These are phyloP conservation scores for Jackrogersella minutella DNA, from an alignment of 495 filamentous ascomycete genomes.

Conservation along the genomic window DNA sequence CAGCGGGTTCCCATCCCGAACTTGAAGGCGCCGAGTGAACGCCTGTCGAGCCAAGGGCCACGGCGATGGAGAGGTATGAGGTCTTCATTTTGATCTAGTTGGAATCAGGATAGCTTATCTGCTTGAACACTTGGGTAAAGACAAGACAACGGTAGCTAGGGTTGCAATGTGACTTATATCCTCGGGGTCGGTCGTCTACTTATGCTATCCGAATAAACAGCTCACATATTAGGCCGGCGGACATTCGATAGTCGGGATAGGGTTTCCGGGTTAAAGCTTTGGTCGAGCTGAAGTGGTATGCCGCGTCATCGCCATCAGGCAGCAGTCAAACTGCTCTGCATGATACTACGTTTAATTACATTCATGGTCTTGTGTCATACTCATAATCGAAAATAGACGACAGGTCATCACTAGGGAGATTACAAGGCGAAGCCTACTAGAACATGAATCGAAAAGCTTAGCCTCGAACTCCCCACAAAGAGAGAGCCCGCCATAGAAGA, in stretches of 20 bases:
- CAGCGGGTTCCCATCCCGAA: constrained; percentile 18
- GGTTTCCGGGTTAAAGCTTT: neutral
- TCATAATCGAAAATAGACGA: neutral
- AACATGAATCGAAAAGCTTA: constrained; percentile 1
- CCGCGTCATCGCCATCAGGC: neutral
- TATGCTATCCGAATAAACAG: neutral
- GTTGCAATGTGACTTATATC: neutral
- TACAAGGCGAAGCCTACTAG: neutral
- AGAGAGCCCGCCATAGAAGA: neutral
- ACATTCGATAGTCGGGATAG: neutral
- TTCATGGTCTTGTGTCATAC: neutral
- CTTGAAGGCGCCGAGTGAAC: neutral
- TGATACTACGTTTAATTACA: neutral
- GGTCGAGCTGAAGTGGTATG: neutral
- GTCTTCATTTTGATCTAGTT: constrained; percentile 29
- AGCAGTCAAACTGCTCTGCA: neutral
- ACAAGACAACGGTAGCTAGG: neutral
- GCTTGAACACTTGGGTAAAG: neutral
- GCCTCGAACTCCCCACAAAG: neutral
- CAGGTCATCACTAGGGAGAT: neutral
- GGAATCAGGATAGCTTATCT: neutral
- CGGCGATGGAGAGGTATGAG: constrained; percentile 13
- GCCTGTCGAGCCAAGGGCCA: constrained; percentile 24
- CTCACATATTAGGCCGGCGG: neutral
- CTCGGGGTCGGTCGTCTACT: too few species aligned